Evolutionary conservation across 2,329 filamentous ascomycete species (phyloP), one percentile per base, ranked within the genome.

Genomic region (Aureobasidium sp.): DNA sequence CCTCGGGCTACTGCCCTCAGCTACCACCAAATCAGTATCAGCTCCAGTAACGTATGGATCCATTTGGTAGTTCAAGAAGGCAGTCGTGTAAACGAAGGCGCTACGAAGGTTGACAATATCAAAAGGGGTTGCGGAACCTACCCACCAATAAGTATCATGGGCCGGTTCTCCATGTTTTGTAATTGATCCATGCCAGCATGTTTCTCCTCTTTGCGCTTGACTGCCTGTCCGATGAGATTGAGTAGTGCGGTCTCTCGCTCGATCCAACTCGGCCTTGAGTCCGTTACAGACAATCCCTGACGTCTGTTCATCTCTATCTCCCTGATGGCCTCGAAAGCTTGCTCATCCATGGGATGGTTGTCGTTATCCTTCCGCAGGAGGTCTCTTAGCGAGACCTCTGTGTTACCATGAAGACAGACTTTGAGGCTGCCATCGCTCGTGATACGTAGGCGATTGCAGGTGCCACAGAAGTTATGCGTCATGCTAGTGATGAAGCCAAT

Each of bases 71-170:
- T 48, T 51, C 60, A n/a, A 25, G 13, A 42, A 36, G 44, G 53
- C 41, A 27, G 16, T 48, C 54, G 42, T 37, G 41, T 32, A 32
- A 8, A 48, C 34, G 54, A 48, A 27, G 32, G 42, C 48, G 32
- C 45, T 50, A 32, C 39, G 32, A 41, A 49, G 16, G 41, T 50
- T 37, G 57, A 41, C 16, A 50, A 41, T 8, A 42, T 42, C 44
- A 59, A 50, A 59, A 41, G 49, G 59, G 36, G 13, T 70, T 68
- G 70, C 68, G 63, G 70, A 76, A 73, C 75, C 89, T 86, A 99
- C 92, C 94, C 94, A 97, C 94, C 94, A 85, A 99, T 99, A 78
- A 99, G 83, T 68, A 99, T 99, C 94, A 99, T 99, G 59, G 94
- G 94, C 72, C 94, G 81, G 74, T 99, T 99, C 77, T 94, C 91